phyloP scores from a whole-genome alignment of 768 basidiomycete species.

The Agrocybe pediades region DNA sequence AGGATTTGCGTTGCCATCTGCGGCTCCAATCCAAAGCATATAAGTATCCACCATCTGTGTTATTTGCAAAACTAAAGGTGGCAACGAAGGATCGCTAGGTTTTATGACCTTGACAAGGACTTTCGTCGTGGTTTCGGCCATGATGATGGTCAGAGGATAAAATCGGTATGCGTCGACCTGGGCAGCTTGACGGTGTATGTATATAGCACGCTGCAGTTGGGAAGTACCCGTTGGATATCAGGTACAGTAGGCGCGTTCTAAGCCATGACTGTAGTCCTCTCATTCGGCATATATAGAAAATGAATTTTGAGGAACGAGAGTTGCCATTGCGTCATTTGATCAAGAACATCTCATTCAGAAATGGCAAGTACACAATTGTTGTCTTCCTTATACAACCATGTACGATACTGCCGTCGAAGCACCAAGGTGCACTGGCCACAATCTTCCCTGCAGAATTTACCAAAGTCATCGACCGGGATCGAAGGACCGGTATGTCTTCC shows the following conservation, averaged over 20 bases:
- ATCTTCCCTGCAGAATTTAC: constrained; percentile 6
- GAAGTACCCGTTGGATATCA: no score
- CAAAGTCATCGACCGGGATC: constrained; percentile 33
- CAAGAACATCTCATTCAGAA: background rate
- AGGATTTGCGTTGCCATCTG: constrained; percentile 36
- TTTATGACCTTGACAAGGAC: constrained; percentile 52
- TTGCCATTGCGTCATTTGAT: background rate
- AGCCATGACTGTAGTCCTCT: no score
- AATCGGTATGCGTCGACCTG: background rate
- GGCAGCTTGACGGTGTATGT: background rate
- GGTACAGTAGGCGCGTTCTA: no score
- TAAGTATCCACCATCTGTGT: constrained; percentile 71
- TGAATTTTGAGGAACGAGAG: background rate
- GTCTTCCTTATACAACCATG: background rate
- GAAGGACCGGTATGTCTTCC: constrained; percentile 31
- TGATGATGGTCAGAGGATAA: constrained; percentile 11
- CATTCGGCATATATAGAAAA: no score
- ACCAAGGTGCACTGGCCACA: constrained; percentile 2
- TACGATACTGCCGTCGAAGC: constrained; percentile 2
- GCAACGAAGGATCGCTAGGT: constrained; percentile 50
- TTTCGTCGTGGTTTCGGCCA: constrained; percentile 16
- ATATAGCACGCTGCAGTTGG: background rate
- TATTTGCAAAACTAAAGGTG: constrained; percentile 65
- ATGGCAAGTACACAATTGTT: background rate
- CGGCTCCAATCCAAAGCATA: constrained; percentile 82